Evolutionary conservation across 192 early-diverging fungal genomes (phyloP).

Genomic region (Coemansia aciculifera): DNA sequence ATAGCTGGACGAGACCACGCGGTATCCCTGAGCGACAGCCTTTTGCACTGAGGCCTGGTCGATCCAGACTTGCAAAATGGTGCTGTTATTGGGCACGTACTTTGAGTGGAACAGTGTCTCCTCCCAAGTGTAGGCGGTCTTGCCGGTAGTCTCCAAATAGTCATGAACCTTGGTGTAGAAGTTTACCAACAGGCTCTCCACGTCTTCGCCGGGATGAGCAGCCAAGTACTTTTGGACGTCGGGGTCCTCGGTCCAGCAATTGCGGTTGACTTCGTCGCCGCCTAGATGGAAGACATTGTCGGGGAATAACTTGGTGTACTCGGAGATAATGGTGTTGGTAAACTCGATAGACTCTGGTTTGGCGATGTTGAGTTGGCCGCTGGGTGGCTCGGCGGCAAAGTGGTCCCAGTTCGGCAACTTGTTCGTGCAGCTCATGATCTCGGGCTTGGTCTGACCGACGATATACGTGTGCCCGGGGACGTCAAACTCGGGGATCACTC

Average conservation of each 20-base stretch:
- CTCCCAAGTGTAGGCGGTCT: slow-evolving; percentile 78
- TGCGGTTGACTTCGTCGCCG: slow-evolving; percentile 71
- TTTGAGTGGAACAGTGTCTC: slow-evolving; percentile 63
- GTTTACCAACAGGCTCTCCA: slow-evolving; percentile 36
- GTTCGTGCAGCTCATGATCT: slow-evolving; percentile 63
- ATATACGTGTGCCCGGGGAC: slow-evolving; percentile 76
- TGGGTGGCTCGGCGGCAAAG: slow-evolving; percentile 72
- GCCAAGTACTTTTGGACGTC: slow-evolving; percentile 35
- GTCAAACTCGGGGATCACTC: slow-evolving; percentile 89
- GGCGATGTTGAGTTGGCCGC: slow-evolving; percentile 78
- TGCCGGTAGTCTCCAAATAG: slow-evolving; percentile 56
- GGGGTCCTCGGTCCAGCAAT: slow-evolving; percentile 64
- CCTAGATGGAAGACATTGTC: slow-evolving; percentile 77
- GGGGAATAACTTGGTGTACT: slow-evolving; percentile 66
- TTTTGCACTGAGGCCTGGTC: slow-evolving; percentile 58
- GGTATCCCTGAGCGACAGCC: slow-evolving; percentile 60
- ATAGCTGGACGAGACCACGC: slow-evolving; percentile 58
- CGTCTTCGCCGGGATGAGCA: slow-evolving; percentile 26
- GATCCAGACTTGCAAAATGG: slow-evolving; percentile 68
- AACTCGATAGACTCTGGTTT: slow-evolving; percentile 64
- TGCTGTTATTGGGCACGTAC: slow-evolving; percentile 58
- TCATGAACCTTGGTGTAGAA: slow-evolving; percentile 60
- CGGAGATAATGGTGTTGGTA: slow-evolving; percentile 65
- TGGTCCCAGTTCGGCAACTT: slow-evolving; percentile 61
- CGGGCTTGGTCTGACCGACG: slow-evolving; percentile 57